A percentile compares a stretch with the other conserved stretches of the same genome.
Evolutionary conservation across 2,329 filamentous ascomycete species (phyloP).

Genomic region (Aureobasidium musti): DNA sequence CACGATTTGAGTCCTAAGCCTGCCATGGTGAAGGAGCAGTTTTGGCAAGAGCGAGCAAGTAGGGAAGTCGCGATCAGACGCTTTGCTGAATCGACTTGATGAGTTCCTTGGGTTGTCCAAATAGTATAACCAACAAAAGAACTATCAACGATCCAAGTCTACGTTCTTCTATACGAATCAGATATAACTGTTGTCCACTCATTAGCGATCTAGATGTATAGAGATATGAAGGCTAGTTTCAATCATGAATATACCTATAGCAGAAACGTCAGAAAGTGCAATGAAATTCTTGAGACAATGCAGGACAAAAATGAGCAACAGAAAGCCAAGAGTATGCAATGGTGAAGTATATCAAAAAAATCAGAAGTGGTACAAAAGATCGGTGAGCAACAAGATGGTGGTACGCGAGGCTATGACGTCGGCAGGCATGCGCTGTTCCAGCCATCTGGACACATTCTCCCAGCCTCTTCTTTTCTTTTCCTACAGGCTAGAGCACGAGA

Average conservation of each 20-base stretch:
- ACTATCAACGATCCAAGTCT: not conserved
- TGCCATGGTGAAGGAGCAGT: slow-evolving; percentile 11
- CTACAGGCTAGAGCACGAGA: not conserved
- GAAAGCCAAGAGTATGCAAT: not conserved
- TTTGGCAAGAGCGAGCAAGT: slow-evolving; percentile 13
- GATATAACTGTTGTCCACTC: not conserved
- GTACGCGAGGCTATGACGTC: slow-evolving; percentile 20
- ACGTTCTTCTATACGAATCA: not conserved
- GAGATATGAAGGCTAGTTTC: not conserved
- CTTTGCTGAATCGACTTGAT: not conserved
- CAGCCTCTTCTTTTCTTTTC: slow-evolving; percentile 17
- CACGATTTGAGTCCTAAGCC: slow-evolving; percentile 25
- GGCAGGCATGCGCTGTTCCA: slow-evolving; percentile 3
- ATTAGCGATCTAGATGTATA: not conserved
- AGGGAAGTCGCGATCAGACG: slow-evolving; percentile 21
- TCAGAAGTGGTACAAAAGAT: slow-evolving; percentile 25
- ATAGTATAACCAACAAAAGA: not conserved
- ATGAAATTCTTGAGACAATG: not conserved
- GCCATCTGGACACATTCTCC: slow-evolving; percentile 15
- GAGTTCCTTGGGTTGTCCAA: not conserved
- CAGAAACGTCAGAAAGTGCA: not conserved
- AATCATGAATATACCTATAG: not conserved
- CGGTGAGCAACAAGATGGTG: slow-evolving; percentile 22
- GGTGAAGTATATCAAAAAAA: slow-evolving; percentile 1
- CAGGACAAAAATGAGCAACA: not conserved